Evolutionary conservation across 2,329 filamentous ascomycete species (phyloP), one percentile per base, ranked within the genome.

Genomic region (Hypoxylon sp.): DNA sequence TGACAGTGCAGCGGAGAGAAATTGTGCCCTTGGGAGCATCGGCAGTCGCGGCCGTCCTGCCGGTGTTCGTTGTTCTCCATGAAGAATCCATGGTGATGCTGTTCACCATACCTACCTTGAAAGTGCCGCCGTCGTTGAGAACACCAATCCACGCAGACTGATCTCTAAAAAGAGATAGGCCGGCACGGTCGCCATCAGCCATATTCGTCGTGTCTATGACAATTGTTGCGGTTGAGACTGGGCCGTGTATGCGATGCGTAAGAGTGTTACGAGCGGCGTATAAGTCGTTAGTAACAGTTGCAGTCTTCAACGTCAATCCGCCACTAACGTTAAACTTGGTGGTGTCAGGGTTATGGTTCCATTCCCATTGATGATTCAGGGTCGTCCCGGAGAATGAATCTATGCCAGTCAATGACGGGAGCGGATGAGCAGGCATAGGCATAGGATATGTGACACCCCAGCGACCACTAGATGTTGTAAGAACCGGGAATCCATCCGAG

Each of bases 191-290:
- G 19, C 55, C 44, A 21, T 58, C 55, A 6, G 44, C 31, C 55
- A 58, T 58, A 4, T 37, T 17, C 7, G 17, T 50, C 11, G 44
- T 50, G 17, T 58, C 44, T 6, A 58, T 19, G 32, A 39, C 19
- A 15, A 58, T 48, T 21, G 55, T 58, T 6, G 42, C 55, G 32
- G 55, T 58, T 2, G 55, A 58, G 10, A 48, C 27, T 11, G 55
- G 55, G 6, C 55, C 55, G 29, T 48, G 42, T 5, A 58, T 58
- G 6, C 55, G 42, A 19, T 50, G 55, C 11, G 55, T 58, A n/a
- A 58, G 55, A 19, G 55, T 58, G 21, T 58, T 58, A 29, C 55
- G 55, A 2, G 55, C 55, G 6, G 55, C 29, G 17, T 48, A 58
- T 17, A 58, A 17, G 29, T 58, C 55, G 6, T 48, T 50, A 3